These are phyloP conservation scores for Mycena vulgaris DNA, from an alignment of 768 basidiomycete genomes.

Conservation along the genomic window DNA sequence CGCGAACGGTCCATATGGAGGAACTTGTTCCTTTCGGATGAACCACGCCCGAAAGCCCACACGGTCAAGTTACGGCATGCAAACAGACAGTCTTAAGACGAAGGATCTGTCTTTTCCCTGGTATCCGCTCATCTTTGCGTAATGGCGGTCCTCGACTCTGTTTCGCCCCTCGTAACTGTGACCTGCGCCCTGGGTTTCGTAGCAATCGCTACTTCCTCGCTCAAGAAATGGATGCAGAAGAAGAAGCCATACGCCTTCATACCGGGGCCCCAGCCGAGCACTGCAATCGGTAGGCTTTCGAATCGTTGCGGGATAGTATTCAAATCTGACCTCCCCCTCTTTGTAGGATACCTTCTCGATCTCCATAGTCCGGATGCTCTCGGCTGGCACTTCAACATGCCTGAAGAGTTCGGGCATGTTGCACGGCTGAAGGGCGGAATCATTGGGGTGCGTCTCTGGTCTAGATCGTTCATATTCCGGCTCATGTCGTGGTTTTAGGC, in stretches of 20 bases:
- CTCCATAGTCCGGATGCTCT: conserved; percentile 42
- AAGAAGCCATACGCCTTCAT: conserved; percentile 27
- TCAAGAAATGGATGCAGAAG: too few species aligned
- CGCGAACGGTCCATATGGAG: too few species aligned
- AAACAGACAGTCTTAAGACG: too few species aligned
- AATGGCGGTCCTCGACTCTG: neutral
- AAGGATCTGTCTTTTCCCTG: too few species aligned
- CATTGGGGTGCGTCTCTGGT: conserved; percentile 31
- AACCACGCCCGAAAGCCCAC: too few species aligned
- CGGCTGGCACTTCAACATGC: conserved; percentile 41
- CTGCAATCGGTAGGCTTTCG: neutral
- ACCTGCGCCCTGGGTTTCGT: neutral
- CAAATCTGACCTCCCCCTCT: neutral
- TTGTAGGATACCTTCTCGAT: conserved; percentile 43
- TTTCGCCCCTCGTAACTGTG: conserved; percentile 4
- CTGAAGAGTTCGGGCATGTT: conserved; percentile 42
- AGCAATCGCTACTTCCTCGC: conserved; percentile 14
- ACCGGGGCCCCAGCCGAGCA: conserved; percentile 10
- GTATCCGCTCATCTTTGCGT: neutral
- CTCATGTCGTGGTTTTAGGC: conserved; percentile 12
- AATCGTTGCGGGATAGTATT: neutral
- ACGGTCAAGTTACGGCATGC: too few species aligned
- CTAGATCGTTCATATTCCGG: neutral
- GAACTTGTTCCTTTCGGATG: too few species aligned
- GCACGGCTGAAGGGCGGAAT: conserved; percentile 42